Evolutionary conservation across 306 rosid genomes (phyloP), one percentile per base, ranked within the genome.

Genomic region (Fagus crenata): DNA sequence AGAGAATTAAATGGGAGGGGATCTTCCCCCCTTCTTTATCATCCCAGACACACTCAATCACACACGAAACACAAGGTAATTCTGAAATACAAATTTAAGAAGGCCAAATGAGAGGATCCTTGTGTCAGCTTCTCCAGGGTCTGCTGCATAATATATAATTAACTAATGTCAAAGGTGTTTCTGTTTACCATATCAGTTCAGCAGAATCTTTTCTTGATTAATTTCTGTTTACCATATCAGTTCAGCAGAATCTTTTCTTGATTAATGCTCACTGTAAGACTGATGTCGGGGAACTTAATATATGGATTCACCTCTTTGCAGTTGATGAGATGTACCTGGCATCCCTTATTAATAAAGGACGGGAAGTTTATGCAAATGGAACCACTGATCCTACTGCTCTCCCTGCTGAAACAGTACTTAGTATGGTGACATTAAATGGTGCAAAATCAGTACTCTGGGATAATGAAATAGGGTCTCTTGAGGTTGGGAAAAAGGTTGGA

Each of bases 251-350:
- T 4, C 35, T 63, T 32, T 33, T 64, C n/a, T 60, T 63, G 78
- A 53, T 64, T 8, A 35, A 49, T 78, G 63, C 6, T 43, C 36
- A 2, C 17, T 69, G 72, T 58, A 71, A 71, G 18, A 60, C 2
- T 32, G 13, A 67, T 75, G 68, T 7, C 71, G 68, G 43, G 58
- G 37, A 76, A 36, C 67, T 22, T 69, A 55, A 71, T 84, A 81
- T 4, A 36, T 77, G 72, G 55, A 77, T 81, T 78, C 75, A 67
- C 80, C 42, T 85, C 75, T 65, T 75, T 85, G 69, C 89, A 93
- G 98, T 93, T 80, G 98, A 93, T 72, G 98, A 93, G 81, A 91
- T 91, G 97, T 91, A 90, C 84, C 58, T 93, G 53, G 90, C 98
- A 77, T 91, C 98, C 77, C 84, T 93, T 76, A 91, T 93, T 72